Conservation (phyloP, 1,284 basidiomycete species). For the Cryptococcus floricola region DNA sequence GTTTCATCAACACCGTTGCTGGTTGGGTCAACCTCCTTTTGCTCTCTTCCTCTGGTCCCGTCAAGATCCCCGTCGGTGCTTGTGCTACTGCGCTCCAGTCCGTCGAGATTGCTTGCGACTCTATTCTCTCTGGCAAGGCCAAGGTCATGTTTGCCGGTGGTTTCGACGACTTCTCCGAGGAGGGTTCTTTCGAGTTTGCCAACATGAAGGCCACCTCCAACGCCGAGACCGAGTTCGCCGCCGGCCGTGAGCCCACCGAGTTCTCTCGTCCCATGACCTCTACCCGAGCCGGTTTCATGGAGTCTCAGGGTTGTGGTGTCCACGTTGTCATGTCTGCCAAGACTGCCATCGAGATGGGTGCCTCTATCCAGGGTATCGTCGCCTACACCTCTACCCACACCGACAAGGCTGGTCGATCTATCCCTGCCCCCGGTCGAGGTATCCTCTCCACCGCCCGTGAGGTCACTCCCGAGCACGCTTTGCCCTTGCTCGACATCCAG, state of each 20-base stretch:
- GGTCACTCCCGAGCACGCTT: slow-evolving; percentile 62
- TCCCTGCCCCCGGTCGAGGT: slow-evolving; percentile 89
- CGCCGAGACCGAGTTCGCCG: slow-evolving; percentile 92
- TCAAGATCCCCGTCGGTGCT: slow-evolving; percentile 98
- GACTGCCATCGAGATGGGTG: slow-evolving; percentile 90
- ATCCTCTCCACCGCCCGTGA: slow-evolving; percentile 81
- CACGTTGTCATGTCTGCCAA: slow-evolving; percentile 96
- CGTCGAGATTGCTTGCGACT: slow-evolving; percentile 95
- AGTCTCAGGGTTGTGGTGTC: slow-evolving; percentile 92
- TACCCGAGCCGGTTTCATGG: slow-evolving; percentile 96
- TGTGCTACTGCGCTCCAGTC: slow-evolving; percentile 98
- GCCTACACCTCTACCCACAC: slow-evolving; percentile 96
- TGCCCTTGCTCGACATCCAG: slow-evolving; percentile 70
- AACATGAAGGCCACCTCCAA: slow-evolving; percentile 99
- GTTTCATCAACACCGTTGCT: slow-evolving; percentile 95
- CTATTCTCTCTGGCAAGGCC: slow-evolving; percentile 88
- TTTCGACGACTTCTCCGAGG: slow-evolving; percentile 96
- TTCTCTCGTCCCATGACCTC: slow-evolving; percentile 97
- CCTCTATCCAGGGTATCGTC: slow-evolving; percentile 86
- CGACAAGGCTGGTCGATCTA: slow-evolving; percentile 91
- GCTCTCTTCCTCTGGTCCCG: slow-evolving; percentile 89
- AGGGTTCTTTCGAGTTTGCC: slow-evolving; percentile 94
- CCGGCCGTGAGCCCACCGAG: slow-evolving; percentile 96
- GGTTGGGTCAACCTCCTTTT: slow-evolving; percentile 96
- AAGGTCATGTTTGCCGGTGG: slow-evolving; percentile 99